A percentile compares a stretch with the other conserved stretches of the same genome.
These are phyloP conservation scores for Pyrus betulifolia DNA, from an alignment of 306 rosid genomes.

Conservation along the genomic window DNA sequence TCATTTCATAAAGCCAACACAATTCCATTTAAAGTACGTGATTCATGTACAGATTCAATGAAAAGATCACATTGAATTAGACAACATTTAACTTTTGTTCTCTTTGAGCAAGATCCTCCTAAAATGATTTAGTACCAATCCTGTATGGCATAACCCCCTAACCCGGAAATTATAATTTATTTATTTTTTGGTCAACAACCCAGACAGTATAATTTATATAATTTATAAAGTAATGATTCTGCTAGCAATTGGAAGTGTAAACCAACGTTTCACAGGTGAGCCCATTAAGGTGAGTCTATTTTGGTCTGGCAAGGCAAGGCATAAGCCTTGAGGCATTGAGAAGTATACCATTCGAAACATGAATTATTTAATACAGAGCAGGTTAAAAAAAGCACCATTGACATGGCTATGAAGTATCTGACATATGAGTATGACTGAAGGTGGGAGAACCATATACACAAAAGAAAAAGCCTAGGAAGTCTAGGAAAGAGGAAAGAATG, in stretches of 20 bases:
- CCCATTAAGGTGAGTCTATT: background rate
- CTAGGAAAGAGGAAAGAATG: no score
- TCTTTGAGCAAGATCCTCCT: background rate
- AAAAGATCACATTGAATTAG: background rate
- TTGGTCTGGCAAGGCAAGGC: background rate
- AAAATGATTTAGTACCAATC: background rate
- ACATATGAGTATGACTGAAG: no score
- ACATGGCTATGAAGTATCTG: no score
- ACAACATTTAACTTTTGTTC: background rate
- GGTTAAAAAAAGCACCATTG: no score
- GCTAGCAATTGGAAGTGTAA: background rate
- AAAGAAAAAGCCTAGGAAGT: no score
- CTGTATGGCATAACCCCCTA: background rate
- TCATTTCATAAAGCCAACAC: background rate
- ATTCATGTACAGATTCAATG: background rate
- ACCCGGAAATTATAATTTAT: background rate
- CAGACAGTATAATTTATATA: background rate
- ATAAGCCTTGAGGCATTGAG: background rate
- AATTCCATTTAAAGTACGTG: background rate
- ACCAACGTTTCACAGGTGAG: background rate
- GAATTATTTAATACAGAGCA: no score
- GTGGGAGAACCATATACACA: no score
- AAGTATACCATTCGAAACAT: background rate
- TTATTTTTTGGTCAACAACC: no score
- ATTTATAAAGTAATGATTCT: background rate